phyloP scores from a whole-genome alignment of 345 rosid genomes.

The Populus deltoides region DNA sequence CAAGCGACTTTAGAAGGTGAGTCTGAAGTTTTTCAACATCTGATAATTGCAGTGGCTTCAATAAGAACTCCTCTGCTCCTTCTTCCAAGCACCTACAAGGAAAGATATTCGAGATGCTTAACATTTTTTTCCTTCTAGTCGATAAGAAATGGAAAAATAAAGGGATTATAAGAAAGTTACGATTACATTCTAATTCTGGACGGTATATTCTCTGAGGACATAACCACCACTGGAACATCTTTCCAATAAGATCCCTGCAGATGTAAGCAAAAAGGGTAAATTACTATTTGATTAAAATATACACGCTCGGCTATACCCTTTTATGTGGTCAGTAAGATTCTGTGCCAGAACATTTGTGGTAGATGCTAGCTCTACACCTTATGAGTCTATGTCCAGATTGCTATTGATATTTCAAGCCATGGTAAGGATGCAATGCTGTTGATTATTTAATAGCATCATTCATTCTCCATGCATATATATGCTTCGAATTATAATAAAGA shows the following conservation, averaged over 20 bases:
- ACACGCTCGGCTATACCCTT: no score
- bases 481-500: not conserved
- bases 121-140: not conserved
- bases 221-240: slow-evolving; percentile 75
- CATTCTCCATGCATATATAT: not conserved
- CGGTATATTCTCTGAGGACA: slow-evolving; percentile 90
- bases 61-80: slow-evolving; percentile 59
- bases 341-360: not conserved
- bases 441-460: not conserved
- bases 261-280: slow-evolving; percentile 1
- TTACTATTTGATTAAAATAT: not conserved
- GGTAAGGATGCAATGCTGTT: not conserved
- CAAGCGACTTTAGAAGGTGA: slow-evolving; percentile 37
- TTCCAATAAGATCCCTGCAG: slow-evolving; percentile 59
- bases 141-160: not conserved
- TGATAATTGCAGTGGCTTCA: slow-evolving; percentile 51
- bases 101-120: not conserved
- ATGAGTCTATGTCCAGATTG: not conserved
- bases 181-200: slow-evolving; percentile 53
- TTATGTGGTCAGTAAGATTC: not conserved
- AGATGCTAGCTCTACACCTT: not conserved
- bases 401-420: not conserved
- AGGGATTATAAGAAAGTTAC: not conserved
- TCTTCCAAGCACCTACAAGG: slow-evolving; percentile 48
- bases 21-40: slow-evolving; percentile 50